A percentile compares a stretch with the other conserved stretches of the same genome.
Conservation (phyloP, 1,284 basidiomycete genomes). For the Peniophora sp. region DNA sequence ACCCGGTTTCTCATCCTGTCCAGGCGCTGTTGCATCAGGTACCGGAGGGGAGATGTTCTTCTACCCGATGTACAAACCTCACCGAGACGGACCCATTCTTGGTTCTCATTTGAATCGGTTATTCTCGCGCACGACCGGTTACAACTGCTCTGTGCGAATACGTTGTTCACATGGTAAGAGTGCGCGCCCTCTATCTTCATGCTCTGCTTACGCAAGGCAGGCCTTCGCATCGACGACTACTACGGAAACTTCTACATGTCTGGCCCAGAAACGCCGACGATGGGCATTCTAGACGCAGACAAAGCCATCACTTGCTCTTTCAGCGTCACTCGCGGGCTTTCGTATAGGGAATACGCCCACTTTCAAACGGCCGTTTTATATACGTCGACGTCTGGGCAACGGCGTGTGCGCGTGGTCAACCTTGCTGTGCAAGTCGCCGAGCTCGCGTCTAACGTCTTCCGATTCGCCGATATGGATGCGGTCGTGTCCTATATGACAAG, state of each 20-base stretch:
- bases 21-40: constrained; percentile 60
- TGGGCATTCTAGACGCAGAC: constrained; percentile 79
- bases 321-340: constrained; percentile 61
- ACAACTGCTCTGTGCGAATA: constrained; percentile 77
- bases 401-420: constrained; percentile 85
- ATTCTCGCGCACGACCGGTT: constrained; percentile 69
- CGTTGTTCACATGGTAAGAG: constrained; percentile 78
- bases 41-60: constrained; percentile 95
- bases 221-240: constrained; percentile 65
- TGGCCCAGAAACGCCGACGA: constrained; percentile 70
- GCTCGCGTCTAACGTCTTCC: constrained; percentile 88
- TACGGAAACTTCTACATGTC: constrained; percentile 81
- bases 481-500: constrained; percentile 72
- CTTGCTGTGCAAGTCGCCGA: constrained; percentile 76
- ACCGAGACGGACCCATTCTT: constrained; percentile 63
- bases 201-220: constrained; percentile 26
- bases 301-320: constrained; percentile 68
- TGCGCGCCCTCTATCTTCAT: constrained; percentile 8
- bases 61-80: constrained; percentile 82
- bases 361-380: constrained; percentile 92
- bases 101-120: constrained; percentile 70
- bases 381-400: constrained; percentile 72
- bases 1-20: background rate
- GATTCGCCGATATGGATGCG: constrained; percentile 88
- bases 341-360: constrained; percentile 73